Conservation (phyloP, 2,329 filamentous ascomycete species). For the Aspergillus floridensis region DNA sequence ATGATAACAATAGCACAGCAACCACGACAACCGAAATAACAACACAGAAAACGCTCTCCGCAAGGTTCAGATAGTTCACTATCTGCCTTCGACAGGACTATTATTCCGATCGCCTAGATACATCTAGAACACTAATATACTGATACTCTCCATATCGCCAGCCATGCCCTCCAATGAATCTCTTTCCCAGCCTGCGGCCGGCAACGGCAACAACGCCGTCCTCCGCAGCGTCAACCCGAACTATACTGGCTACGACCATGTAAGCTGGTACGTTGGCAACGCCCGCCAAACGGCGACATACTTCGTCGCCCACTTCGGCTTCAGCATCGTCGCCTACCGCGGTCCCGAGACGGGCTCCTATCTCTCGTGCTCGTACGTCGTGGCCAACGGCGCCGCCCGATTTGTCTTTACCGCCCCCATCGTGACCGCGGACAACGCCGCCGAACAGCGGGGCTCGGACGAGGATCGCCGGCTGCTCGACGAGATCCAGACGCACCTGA, state of each 20-base stretch:
- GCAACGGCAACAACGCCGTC: conserved; percentile 41
- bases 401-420: conserved; percentile 85
- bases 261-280: conserved; percentile 92
- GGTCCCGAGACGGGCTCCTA: conserved; percentile 83
- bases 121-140: too few species aligned
- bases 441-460: conserved; percentile 47
- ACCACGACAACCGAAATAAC: neutral
- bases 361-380: conserved; percentile 74
- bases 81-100: neutral
- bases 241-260: conserved; percentile 64
- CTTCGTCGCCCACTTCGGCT: conserved; percentile 80
- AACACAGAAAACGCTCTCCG: neutral
- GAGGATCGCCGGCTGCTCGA: conserved; percentile 59
- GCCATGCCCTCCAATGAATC: neutral
- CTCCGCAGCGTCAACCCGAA: conserved; percentile 42
- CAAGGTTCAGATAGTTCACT: neutral
- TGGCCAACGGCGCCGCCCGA: conserved; percentile 70
- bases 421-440: conserved; percentile 53
- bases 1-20: neutral
- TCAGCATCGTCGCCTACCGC: conserved; percentile 72
- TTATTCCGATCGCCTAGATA: neutral
- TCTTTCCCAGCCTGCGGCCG: neutral
- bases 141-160: too few species aligned
- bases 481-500: conserved; percentile 75
- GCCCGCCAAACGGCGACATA: conserved; percentile 87